Percentiles rank a stretch among this genome's conserved stretches.
Conservation (phyloP, 2,329 filamentous ascomycete genomes). For the Arthrobotrys entomopaga region DNA sequence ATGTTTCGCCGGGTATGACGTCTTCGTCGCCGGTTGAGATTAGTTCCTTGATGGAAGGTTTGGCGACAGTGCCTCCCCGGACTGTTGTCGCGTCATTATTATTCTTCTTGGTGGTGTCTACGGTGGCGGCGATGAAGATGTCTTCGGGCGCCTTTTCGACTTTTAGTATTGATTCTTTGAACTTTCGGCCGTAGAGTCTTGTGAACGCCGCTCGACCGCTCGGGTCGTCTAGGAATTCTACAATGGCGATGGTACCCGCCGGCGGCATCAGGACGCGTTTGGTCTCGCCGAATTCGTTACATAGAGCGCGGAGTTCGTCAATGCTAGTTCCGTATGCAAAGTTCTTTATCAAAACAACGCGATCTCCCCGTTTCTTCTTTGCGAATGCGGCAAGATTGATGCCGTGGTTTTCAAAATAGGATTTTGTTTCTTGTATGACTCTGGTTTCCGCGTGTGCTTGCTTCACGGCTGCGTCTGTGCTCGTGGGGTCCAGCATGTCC, state of each 20-base stretch:
- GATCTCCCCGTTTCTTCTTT: conserved; percentile 82
- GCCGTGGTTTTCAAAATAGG: conserved; percentile 86
- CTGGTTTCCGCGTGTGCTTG: conserved; percentile 97
- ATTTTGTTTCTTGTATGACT: conserved; percentile 94
- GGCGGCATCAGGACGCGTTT: conserved; percentile 89
- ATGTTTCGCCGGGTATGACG: conserved; percentile 67
- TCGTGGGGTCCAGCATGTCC: conserved; percentile 93
- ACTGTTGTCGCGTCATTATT: conserved; percentile 63
- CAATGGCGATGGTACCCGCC: conserved; percentile 89
- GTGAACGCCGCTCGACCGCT: conserved; percentile 86
- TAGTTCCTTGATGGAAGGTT: conserved; percentile 48
- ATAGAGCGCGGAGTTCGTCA: conserved; percentile 81
- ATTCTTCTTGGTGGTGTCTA: conserved; percentile 55
- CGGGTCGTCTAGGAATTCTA: conserved; percentile 82
- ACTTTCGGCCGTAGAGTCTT: conserved; percentile 84
- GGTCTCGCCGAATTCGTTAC: conserved; percentile 86
- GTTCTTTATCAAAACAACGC: conserved; percentile 91
- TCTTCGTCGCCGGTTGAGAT: conserved; percentile 58
- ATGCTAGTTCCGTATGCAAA: conserved; percentile 83
- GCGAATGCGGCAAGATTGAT: conserved; percentile 94
- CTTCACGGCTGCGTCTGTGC: conserved; percentile 91
- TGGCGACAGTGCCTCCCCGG: conserved; percentile 33
- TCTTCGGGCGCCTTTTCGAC: conserved; percentile 91
- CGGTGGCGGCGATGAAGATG: conserved; percentile 69
- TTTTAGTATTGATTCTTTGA: conserved; percentile 91